Evolutionary conservation across 805 yeast genomes (phyloP), one percentile per base, ranked within the genome.

Genomic region (Yamadazyma laniorum): DNA sequence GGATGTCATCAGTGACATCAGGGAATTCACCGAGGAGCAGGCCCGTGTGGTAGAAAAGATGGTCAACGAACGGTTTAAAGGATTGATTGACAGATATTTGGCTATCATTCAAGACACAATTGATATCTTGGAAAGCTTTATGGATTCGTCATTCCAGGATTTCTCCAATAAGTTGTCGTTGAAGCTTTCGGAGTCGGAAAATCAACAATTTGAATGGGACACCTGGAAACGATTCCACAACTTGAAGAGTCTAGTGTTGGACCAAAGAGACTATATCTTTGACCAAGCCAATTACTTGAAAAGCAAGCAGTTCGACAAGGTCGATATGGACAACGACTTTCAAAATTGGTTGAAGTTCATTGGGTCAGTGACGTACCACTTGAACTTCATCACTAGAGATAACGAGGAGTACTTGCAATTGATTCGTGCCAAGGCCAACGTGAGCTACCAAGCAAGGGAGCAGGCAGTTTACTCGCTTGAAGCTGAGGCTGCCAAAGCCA

Each of bases 121-220:
- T 37, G 90, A 85, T 45, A 72, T 81, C 0, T 73, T 80, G 53
- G 90, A 84, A 56, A 84, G 84, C 44, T 85, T 84, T 67, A 80
- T 82, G 5, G 89, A 83, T 38, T 74, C 78, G 5, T 70, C 85
- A 19, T 70, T 83, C 38, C 71, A 64, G 47, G 87, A 82, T 48
- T 83, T 81, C 61, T 74, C 84, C 6, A 74, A 75, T 36, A 73
- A 77, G 41, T 70, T 84, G 52, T 72, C 80, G 35, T 35, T 35
- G n/a, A 42, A 36, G 3, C 39, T 56, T 14, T 17, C 22, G 18
- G 46, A 46, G 9, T 45, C 47, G 9, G 34, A 39, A 19, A 45
- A 49, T 26, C 61, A 55, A 29, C 46, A 41, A 8, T 32, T 48
- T 6, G 51, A 45, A 16, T 79, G 79, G 72, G 57, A 58, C 21